Evolutionary conservation across 257 asterid species (phyloP).

Genomic region (Ehretia macrophylla): DNA sequence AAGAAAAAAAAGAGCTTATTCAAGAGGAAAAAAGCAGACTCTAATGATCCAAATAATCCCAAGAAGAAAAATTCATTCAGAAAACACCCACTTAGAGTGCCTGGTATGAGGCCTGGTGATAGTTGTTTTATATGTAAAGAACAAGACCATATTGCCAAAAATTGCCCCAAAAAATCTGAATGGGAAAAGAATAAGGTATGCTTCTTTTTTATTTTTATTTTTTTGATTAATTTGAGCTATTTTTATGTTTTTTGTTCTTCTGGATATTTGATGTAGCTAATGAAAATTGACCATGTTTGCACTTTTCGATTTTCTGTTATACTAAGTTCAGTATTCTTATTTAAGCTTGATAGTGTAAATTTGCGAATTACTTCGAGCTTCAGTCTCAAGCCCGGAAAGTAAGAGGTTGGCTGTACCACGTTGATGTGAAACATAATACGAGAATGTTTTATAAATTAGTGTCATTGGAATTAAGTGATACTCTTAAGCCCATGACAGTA

Average conservation of each 20-base stretch:
- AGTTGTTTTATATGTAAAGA: constrained; percentile 84
- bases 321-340: too few relatives aligned
- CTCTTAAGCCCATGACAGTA: too few relatives aligned
- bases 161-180: constrained; percentile 65
- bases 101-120: constrained; percentile 98
- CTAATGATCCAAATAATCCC: constrained; percentile 35
- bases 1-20: constrained; percentile 40
- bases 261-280: background rate
- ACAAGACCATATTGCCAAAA: constrained; percentile 73
- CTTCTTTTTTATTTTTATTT: background rate
- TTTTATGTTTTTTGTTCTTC: background rate
- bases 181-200: constrained; percentile 95
- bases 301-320: too few relatives aligned
- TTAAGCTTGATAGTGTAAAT: too few relatives aligned
- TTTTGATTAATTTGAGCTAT: background rate
- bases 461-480: too few relatives aligned
- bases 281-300: too few relatives aligned
- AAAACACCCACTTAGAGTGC: constrained; percentile 72
- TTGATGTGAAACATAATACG: too few relatives aligned
- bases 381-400: too few relatives aligned
- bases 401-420: too few relatives aligned
- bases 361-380: too few relatives aligned
- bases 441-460: too few relatives aligned
- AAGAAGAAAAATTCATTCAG: constrained; percentile 29
- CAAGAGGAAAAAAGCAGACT: constrained; percentile 46